Conservation (phyloP, 2,329 filamentous ascomycete species). For the Microdochium trichocladiopsis region DNA sequence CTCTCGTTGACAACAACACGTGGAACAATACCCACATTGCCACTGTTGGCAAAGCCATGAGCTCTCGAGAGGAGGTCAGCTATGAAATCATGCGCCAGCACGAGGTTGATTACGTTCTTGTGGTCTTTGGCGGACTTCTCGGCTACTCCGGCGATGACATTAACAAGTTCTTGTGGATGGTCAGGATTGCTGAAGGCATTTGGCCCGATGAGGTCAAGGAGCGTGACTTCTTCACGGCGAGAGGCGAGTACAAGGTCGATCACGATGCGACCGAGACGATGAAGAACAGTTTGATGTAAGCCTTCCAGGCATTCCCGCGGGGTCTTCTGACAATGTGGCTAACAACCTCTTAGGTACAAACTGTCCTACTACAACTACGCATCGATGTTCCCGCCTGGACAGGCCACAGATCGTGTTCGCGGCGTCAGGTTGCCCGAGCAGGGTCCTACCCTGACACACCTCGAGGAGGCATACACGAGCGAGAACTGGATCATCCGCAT, state of each 20-base stretch:
- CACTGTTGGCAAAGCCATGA: constrained; percentile 98
- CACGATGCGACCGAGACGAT: constrained; percentile 90
- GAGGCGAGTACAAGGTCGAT: constrained; percentile 93
- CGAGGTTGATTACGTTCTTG: constrained; percentile 96
- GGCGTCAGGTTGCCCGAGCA: constrained; percentile 72
- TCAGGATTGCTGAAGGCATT: constrained; percentile 96
- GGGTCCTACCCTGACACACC: constrained; percentile 75
- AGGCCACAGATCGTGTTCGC: constrained; percentile 86
- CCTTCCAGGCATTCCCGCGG: constrained; percentile 10
- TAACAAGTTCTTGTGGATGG: constrained; percentile 99
- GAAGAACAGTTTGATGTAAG: constrained; percentile 99
- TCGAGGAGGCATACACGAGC: constrained; percentile 97
- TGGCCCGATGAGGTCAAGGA: constrained; percentile 99
- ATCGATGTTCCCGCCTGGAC: constrained; percentile 81
- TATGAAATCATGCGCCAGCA: constrained; percentile 98
- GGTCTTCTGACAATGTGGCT: constrained; percentile 1
- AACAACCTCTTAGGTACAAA: constrained; percentile 72
- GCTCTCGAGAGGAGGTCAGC: constrained; percentile 92
- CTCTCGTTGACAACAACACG: constrained; percentile 97
- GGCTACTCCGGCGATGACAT: constrained; percentile 98
- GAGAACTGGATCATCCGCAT: constrained; percentile 99
- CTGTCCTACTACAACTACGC: constrained; percentile 99
- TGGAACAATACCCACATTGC: constrained; percentile 99
- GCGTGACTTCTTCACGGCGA: constrained; percentile 86
- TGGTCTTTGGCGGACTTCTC: constrained; percentile 91